Evolutionary conservation across 495 filamentous ascomycete genomes (phyloP), one percentile per base, ranked within the genome.

Genomic region (Aspergillus kassunensis): DNA sequence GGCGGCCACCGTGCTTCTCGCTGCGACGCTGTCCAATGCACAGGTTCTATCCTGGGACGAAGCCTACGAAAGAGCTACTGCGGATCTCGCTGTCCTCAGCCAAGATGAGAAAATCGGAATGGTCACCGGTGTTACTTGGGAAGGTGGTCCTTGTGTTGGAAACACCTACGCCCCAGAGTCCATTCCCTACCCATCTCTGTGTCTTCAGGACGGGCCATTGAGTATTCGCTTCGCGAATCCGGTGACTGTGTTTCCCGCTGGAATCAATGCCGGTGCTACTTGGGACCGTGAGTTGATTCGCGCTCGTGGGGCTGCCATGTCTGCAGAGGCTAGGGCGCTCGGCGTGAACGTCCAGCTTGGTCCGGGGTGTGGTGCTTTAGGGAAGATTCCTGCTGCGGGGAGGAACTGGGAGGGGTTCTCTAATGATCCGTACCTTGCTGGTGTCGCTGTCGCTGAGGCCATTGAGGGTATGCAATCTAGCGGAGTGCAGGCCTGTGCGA

Each of bases 81-180:
- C 39, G 18, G 49, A 51, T 11, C 49, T 51, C n/a, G 1, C 27
- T 6, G 6, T 44, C 5, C 69, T 95, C 55, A 91, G 86, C 0
- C 65, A 91, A 29, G 66, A 84, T 18, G 89, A 95, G 73, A 95
- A 92, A 71, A 81, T 90, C 62, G 90, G 91, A 59, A 64, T 95
- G 50, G 91, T 87, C 2, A 92, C 89, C 0, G 89, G 89, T 57
- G 90, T 87, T 1, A 91, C 88, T 0, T 89, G 89, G 60, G 75
- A 76, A 51, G 74, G 75, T 9, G 86, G 85, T 39, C 76, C 80
- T 51, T 91, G 89, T 59, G 89, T 95, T 8, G 89, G 89, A 19
- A 80, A 92, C 44, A 75, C 70, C 33, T 88, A 88, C 3, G 62
- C 81, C 5, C 62, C 74, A 9, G 64, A 65, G 15, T 60, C 63